Percentiles rank a stretch among this genome's conserved stretches.
Evolutionary conservation across 164 flowering plant species (phyloP).

Genomic region (Piper longum): DNA sequence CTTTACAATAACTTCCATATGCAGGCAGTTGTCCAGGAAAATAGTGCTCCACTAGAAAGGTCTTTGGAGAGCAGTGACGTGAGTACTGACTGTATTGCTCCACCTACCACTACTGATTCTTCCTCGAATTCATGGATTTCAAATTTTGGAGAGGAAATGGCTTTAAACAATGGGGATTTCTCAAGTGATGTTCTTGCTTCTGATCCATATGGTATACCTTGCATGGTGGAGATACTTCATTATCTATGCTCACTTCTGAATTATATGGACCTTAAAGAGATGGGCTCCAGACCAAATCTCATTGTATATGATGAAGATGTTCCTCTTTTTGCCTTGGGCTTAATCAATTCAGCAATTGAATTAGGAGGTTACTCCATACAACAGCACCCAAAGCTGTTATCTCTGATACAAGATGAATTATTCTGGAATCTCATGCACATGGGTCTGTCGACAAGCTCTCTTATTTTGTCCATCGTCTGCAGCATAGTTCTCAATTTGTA

Average conservation of each 20-base stretch:
- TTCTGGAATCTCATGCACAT: constrained; percentile 24
- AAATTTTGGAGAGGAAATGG: constrained; percentile 9
- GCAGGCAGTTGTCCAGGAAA: too few species aligned
- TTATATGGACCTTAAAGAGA: constrained; percentile 17
- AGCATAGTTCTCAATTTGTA: constrained; percentile 25
- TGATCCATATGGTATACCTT: constrained; percentile 26
- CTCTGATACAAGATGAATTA: constrained; percentile 25
- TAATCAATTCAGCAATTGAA: constrained; percentile 33
- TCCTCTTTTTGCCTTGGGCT: constrained; percentile 28
- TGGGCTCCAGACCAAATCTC: constrained; percentile 18
- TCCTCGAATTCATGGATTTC: constrained; percentile 1
- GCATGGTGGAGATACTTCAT: constrained; percentile 29
- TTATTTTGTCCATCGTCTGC: constrained; percentile 21
- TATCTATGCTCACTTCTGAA: constrained; percentile 20
- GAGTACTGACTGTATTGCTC: too few species aligned
- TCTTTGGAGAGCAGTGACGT: too few species aligned
- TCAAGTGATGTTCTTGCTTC: constrained; percentile 14
- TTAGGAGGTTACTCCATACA: constrained; percentile 19
- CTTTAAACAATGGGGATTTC: constrained; percentile 8
- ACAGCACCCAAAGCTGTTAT: constrained; percentile 21
- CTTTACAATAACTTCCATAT: too few species aligned
- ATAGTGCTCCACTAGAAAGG: too few species aligned
- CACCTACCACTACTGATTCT: too few species aligned
- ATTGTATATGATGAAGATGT: constrained; percentile 28
- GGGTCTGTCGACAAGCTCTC: constrained; percentile 16